Percentiles rank a stretch among this genome's conserved stretches.
Conservation (phyloP, 2,329 filamentous ascomycete genomes). For the Taxawa tesnikishii region DNA sequence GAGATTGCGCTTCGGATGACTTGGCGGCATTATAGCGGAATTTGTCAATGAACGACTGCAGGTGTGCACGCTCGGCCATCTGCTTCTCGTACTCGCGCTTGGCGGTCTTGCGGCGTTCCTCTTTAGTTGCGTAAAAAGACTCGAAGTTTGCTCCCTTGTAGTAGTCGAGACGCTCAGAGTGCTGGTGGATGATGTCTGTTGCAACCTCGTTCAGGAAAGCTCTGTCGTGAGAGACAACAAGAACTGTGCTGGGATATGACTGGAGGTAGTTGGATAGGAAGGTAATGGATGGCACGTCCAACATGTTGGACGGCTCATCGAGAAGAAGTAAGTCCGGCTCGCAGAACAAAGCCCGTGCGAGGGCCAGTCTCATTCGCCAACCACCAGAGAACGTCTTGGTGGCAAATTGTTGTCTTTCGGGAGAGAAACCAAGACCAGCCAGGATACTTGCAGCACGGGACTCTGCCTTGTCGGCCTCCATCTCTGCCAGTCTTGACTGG, state of each 20-base stretch:
- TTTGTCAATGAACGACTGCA: conserved; percentile 98
- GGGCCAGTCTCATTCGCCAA: conserved; percentile 96
- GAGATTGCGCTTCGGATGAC: conserved; percentile 92
- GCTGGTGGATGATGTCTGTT: conserved; percentile 98
- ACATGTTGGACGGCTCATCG: conserved; percentile 99
- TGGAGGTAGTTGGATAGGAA: conserved; percentile 96
- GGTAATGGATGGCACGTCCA: conserved; percentile 99
- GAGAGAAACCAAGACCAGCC: conserved; percentile 90
- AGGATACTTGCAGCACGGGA: conserved; percentile 90
- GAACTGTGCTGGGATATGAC: conserved; percentile 81
- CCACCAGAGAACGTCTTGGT: conserved; percentile 98
- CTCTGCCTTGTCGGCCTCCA: conserved; percentile 98
- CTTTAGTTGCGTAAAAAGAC: conserved; percentile 92
- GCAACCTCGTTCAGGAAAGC: conserved; percentile 97
- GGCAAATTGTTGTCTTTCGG: conserved; percentile 80
- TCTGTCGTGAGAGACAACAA: conserved; percentile 97
- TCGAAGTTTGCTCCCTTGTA: conserved; percentile 96
- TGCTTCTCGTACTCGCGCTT: conserved; percentile 98
- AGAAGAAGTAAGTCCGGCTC: conserved; percentile 91
- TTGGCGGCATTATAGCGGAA: conserved; percentile 99
- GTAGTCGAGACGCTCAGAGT: conserved; percentile 94
- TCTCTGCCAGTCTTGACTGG: conserved; percentile 83
- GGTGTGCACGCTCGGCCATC: conserved; percentile 82
- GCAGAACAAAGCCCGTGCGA: conserved; percentile 92
- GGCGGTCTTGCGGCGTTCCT: conserved; percentile 91